Evolutionary conservation across 75 land plant genomes (phyloP).

Genomic region (Cryptomeria japonica): DNA sequence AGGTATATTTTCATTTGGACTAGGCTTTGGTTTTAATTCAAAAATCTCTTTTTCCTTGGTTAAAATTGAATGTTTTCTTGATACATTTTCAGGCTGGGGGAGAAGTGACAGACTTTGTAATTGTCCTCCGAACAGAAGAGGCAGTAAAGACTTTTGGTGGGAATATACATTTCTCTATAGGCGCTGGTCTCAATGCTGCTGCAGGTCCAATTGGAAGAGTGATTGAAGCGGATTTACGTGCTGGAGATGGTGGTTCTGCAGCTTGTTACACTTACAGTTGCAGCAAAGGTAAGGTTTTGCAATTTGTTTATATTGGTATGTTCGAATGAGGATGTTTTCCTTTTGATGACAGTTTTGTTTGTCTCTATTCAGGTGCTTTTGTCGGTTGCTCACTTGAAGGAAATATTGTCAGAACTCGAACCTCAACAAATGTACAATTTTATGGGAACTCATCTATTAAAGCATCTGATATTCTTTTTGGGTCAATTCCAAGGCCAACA

Average conservation of each 20-base stretch:
- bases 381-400: constrained; percentile 89
- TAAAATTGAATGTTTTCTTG: background rate
- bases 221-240: constrained; percentile 89
- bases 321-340: background rate
- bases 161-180: constrained; percentile 80
- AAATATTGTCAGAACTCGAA: constrained; percentile 76
- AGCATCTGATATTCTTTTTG: constrained; percentile 83
- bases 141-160: constrained; percentile 86
- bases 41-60: background rate
- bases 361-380: constrained; percentile 73
- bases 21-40: background rate
- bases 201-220: constrained; percentile 82
- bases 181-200: constrained; percentile 93
- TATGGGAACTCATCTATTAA: constrained; percentile 81
- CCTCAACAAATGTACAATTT: constrained; percentile 63
- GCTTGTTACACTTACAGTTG: constrained; percentile 98
- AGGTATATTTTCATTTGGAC: constrained; percentile 37
- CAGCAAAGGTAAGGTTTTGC: constrained; percentile 77
- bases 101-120: constrained; percentile 94
- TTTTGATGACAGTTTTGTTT: background rate
- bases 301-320: background rate
- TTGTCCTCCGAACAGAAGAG: constrained; percentile 73
- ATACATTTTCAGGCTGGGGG: constrained; percentile 75
- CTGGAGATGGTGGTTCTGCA: constrained; percentile 85
- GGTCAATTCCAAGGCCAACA: constrained; percentile 77